A percentile compares a stretch with the other conserved stretches of the same genome.
phyloP scores from a whole-genome alignment of 768 basidiomycete species.

The Phylloporus sp. region DNA sequence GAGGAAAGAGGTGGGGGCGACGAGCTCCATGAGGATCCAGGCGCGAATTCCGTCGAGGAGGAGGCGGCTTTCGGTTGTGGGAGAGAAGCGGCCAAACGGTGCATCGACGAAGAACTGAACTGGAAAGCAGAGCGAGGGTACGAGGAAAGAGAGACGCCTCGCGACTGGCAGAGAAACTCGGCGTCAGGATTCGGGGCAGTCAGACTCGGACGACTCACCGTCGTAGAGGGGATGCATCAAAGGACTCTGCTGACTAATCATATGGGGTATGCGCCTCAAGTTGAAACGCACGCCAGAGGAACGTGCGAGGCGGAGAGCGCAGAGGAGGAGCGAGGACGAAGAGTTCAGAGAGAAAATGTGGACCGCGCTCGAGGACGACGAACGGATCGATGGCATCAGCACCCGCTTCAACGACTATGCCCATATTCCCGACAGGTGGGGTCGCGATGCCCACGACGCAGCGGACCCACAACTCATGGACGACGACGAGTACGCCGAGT shows the following conservation, averaged over 20 bases:
- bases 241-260: slow-evolving; percentile 24
- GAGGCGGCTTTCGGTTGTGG: slow-evolving; percentile 39
- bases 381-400: slow-evolving; percentile 58
- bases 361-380: slow-evolving; percentile 68
- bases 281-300: slow-evolving; percentile 64
- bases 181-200: too few species aligned
- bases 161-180: slow-evolving; percentile 19
- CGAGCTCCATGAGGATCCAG: slow-evolving; percentile 79
- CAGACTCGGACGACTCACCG: slow-evolving; percentile 5
- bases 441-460: slow-evolving; percentile 37
- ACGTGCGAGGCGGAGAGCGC: slow-evolving; percentile 35
- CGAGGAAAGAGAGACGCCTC: slow-evolving; percentile 44
- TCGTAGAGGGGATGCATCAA: slow-evolving; percentile 27
- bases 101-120: slow-evolving; percentile 56
- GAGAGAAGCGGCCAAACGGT: slow-evolving; percentile 76
- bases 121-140: slow-evolving; percentile 35
- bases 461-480: slow-evolving; percentile 53
- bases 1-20: slow-evolving; percentile 55
- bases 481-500: slow-evolving; percentile 85
- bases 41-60: slow-evolving; percentile 54
- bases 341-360: slow-evolving; percentile 76
- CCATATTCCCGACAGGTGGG: slow-evolving; percentile 73
- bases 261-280: too few species aligned
- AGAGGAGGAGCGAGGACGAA: slow-evolving; percentile 50
- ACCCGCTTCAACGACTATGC: slow-evolving; percentile 61